Evolutionary conservation across 441 rosid genomes (phyloP).

Genomic region (Metrosideros polymorpha): DNA sequence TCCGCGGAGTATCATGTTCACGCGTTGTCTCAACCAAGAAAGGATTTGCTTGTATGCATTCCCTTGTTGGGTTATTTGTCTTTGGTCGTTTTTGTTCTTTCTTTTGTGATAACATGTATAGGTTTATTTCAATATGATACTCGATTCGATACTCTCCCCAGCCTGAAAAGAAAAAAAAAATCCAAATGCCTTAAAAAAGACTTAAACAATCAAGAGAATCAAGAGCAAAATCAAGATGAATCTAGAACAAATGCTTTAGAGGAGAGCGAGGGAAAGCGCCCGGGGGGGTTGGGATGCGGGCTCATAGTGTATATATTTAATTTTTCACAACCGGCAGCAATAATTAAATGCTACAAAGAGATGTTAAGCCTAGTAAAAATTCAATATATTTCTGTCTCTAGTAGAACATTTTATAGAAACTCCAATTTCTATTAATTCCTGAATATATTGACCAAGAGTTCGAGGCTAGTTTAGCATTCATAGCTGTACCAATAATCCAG

Average conservation of each 20-base stretch:
- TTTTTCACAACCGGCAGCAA: background rate
- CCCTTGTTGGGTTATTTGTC: background rate
- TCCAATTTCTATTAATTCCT: background rate
- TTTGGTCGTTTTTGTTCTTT: background rate
- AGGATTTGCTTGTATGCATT: background rate
- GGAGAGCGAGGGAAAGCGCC: background rate
- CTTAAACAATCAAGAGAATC: background rate
- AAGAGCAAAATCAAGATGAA: background rate
- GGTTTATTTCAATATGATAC: background rate
- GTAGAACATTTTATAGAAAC: background rate
- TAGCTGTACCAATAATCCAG: background rate
- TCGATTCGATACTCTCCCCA: background rate
- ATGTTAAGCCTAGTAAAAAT: background rate
- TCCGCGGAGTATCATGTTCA: background rate
- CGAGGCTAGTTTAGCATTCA: background rate
- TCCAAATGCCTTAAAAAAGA: background rate
- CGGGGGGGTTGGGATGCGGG: too few relatives aligned
- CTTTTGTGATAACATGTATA: background rate
- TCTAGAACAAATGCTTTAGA: background rate
- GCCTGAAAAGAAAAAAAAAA: too few relatives aligned
- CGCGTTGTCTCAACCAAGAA: background rate
- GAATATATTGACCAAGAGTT: background rate
- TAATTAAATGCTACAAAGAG: background rate
- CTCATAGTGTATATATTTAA: background rate
- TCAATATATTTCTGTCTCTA: background rate